Base-by-base conservation (phyloP, 2,329 filamentous ascomycete species). In the Laburnicola sp. region DNA sequence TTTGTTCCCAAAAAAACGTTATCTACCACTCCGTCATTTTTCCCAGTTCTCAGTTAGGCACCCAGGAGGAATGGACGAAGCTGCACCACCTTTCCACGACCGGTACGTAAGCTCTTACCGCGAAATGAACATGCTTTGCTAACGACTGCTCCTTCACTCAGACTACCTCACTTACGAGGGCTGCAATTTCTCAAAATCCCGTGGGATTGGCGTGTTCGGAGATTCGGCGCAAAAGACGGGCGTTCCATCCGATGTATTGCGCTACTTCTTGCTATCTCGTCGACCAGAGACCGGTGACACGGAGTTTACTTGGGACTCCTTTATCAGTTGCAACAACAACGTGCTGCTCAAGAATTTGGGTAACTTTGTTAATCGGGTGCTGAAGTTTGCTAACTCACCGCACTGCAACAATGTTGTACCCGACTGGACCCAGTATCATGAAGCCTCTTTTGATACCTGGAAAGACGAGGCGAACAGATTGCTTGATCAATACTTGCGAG, bases 181-280 rank as follows among this genome's bases (percentile, higher is more conserved):
- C 53, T 89, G 89, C 58, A 95, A 96, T 71, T 96, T 96, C 75
- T 90, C 86, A 72, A 96, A 96, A 75, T 92, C 88, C 41, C 83
- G 89, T 59, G 88, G 87, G 27, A 81, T 95, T 23, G 90, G 90
- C 62, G 91, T 96, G 1, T 96, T 96, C 67, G 91, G 91, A 37
- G 89, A 89, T 74, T 88, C 87, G 62, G 91, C 88, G 37, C 86
- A 86, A 73, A 85, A 92, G 51, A 94, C 89, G 9, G 90, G 89
- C 31, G 80, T 96, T 10, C 82, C 86, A 23, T 78, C 89, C 0
- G 88, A 91, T 56, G 88, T 95, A 23, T 95, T 90, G 89, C 81
- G 91, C 57, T 95, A 91, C 74, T 95, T 91, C 75, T 81, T 95
- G 23, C 78, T 95, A 28, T 86, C 89, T 38, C 86, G 88, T 69